phyloP scores from a whole-genome alignment of 1,284 basidiomycete genomes.

The Cutaneotrichosporon cavernicola region DNA sequence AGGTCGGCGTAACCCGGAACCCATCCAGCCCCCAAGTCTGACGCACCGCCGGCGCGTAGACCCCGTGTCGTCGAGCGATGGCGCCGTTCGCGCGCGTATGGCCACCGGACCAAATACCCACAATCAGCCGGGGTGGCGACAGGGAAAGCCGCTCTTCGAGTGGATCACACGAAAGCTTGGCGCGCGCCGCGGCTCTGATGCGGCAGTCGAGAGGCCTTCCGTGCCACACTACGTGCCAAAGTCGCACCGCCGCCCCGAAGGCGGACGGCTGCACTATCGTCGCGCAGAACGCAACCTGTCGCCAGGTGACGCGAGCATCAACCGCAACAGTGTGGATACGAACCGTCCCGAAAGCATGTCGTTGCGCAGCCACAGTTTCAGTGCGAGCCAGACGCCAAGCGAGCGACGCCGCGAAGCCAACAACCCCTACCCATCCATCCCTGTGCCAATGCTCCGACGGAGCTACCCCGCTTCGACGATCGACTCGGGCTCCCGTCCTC shows the following conservation, averaged over 20 bases:
- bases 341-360: constrained; percentile 44
- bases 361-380: constrained; percentile 34
- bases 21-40: constrained; percentile 1
- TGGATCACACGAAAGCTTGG: constrained; percentile 83
- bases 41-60: constrained; percentile 8
- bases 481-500: constrained; percentile 30
- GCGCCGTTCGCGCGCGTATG: constrained; percentile 5
- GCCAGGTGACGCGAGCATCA: neutral
- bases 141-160: constrained; percentile 76
- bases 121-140: constrained; percentile 2
- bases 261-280: constrained; percentile 41
- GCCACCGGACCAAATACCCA: neutral
- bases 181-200: constrained; percentile 32
- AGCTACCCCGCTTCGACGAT: constrained; percentile 32
- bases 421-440: constrained; percentile 50
- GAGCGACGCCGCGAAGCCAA: constrained; percentile 39
- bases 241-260: constrained; percentile 5
- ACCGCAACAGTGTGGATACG: constrained; percentile 25
- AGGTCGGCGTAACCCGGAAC: neutral
- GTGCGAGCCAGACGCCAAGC: constrained; percentile 20
- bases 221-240: constrained; percentile 10
- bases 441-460: constrained; percentile 33
- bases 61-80: constrained; percentile 1
- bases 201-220: constrained; percentile 14
- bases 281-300: constrained; percentile 1